Evolutionary conservation across 495 filamentous ascomycete species (phyloP).

Genomic region (Penicillium paradoxum): DNA sequence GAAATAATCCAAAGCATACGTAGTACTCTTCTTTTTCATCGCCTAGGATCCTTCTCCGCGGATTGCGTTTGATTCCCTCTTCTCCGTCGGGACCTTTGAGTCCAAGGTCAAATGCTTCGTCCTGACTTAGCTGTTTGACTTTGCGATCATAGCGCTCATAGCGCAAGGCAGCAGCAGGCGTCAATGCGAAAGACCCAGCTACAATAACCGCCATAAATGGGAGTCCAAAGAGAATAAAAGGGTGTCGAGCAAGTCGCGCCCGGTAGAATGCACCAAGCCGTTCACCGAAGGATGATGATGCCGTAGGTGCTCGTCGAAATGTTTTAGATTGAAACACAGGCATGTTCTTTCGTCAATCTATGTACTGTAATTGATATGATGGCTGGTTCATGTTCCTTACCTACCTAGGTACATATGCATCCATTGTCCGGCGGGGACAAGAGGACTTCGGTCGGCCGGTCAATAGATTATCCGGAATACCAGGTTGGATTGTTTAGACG

Average conservation of each 20-base stretch:
- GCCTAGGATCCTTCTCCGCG: constrained; percentile 45
- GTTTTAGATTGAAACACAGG: constrained; percentile 68
- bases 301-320: constrained; percentile 50
- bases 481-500: constrained; percentile 19
- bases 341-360: constrained; percentile 45
- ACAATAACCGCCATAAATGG: constrained; percentile 90
- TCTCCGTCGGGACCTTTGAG: constrained; percentile 49
- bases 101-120: constrained; percentile 71
- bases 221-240: constrained; percentile 92
- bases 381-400: neutral
- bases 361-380: neutral
- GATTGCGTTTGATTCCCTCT: constrained; percentile 44
- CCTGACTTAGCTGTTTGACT: constrained; percentile 70
- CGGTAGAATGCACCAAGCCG: constrained; percentile 77
- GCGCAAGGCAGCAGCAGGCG: constrained; percentile 84
- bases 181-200: constrained; percentile 90
- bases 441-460: constrained; percentile 7
- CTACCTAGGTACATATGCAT: no score
- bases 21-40: constrained; percentile 88
- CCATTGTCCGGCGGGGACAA: neutral
- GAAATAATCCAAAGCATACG: constrained; percentile 49
- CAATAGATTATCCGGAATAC: constrained; percentile 19
- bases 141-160: constrained; percentile 91
- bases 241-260: constrained; percentile 59
- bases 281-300: constrained; percentile 49